Evolutionary conservation across 176 grass and related monocot species (phyloP), one percentile per base, ranked within the genome.

Genomic region (Ananas comosus): DNA sequence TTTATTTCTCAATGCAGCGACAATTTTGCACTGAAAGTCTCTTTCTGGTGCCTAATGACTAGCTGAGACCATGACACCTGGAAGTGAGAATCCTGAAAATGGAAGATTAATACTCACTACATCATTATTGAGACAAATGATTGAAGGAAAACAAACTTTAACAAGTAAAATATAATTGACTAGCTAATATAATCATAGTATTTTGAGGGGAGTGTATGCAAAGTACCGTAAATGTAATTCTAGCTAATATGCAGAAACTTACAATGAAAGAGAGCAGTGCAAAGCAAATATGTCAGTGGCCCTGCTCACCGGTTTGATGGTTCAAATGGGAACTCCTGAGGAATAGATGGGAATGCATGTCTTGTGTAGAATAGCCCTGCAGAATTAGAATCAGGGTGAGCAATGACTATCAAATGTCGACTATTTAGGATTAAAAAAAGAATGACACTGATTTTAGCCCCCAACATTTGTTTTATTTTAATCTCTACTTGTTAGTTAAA

Each of bases 361-460:
- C 65, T 68, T 69, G 74, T 58, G 77, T 78, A 22, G 69, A 49
- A 72, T 88, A 88, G 17, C 72, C 85, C 89, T 91, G 78, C 18
- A 33, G 0, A 85, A 78, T 68, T 9, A 56, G 22, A 82, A 49
- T 24, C 81, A 14, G 78, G 64, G 56, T 42, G 33, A 42, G 33
- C 33, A 42, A 42, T 42, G 33, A 42, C 33, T 42, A 42, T 42
- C 33, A 6, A 6, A 42, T 42, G 33, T 42, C 33, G 33, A 42
- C 33, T 42, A 42, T 42, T 4, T 33, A 33, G 14, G n/a, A 17
- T 9, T 17, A 59, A 19, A n/a, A 59, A 59, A 16, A 16, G 14
- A 59, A 59, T n/a, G 14, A 17, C 10, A 10, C 9, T 21, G 19
- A 59, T 14, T 19, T 18, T 61, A 2, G 17, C 17, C 16, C 21